Percentiles rank a stretch among this genome's conserved stretches.
Conservation (phyloP, 2,329 filamentous ascomycete genomes). For the Fusarium buharicum region DNA sequence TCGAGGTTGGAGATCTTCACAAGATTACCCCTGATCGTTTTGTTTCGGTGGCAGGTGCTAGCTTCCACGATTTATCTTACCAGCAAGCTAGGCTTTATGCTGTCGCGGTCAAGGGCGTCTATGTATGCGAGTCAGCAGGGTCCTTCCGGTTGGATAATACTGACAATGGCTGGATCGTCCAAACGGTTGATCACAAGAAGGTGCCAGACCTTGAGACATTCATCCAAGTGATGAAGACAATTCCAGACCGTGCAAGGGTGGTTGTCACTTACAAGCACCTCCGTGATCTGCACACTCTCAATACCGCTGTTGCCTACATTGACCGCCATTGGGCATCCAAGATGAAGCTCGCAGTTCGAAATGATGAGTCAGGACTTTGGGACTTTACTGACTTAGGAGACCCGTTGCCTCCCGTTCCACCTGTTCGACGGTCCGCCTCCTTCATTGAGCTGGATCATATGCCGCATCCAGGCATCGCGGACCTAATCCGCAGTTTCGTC, state of each 20-base stretch:
- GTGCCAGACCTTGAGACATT: slow-evolving; percentile 89
- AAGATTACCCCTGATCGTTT: slow-evolving; percentile 96
- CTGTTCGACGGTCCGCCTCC: slow-evolving; percentile 80
- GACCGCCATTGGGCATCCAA: slow-evolving; percentile 96
- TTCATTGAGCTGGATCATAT: slow-evolving; percentile 94
- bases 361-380: slow-evolving; percentile 91
- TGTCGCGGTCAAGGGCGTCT: slow-evolving; percentile 91
- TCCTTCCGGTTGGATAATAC: slow-evolving; percentile 95
- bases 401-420: slow-evolving; percentile 77
- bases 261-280: slow-evolving; percentile 97
- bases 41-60: slow-evolving; percentile 90
- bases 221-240: slow-evolving; percentile 87
- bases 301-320: slow-evolving; percentile 90
- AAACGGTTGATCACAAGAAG: slow-evolving; percentile 90
- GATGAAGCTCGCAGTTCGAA: slow-evolving; percentile 91
- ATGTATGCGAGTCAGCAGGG: slow-evolving; percentile 91
- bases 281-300: slow-evolving; percentile 90
- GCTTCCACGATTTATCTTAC: slow-evolving; percentile 96
- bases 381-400: slow-evolving; percentile 90
- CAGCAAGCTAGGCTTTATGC: slow-evolving; percentile 97
- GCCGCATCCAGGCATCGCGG: slow-evolving; percentile 87
- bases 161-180: slow-evolving; percentile 92
- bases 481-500: slow-evolving; percentile 94
- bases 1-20: slow-evolving; percentile 89
- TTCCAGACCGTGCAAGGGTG: slow-evolving; percentile 84